These are phyloP conservation scores for Syncephalis plumigaleata DNA, from an alignment of 371 early-diverging fungal genomes.

Conservation along the genomic window DNA sequence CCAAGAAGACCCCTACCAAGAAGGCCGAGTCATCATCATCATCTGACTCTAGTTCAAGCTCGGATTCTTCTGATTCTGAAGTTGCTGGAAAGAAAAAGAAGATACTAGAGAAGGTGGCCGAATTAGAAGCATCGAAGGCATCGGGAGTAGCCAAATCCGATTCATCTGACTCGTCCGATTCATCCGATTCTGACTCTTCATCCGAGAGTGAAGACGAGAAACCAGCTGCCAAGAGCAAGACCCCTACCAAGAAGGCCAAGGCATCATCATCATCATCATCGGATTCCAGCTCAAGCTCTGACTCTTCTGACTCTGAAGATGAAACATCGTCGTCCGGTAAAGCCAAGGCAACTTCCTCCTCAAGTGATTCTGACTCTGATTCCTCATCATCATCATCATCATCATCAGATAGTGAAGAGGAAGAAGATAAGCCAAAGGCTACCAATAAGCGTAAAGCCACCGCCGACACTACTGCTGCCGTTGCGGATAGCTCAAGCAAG, in stretches of 20 bases:
- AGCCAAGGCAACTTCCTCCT: slow-evolving; percentile 9
- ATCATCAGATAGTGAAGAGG: slow-evolving; percentile 18
- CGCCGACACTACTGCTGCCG: slow-evolving; percentile 13
- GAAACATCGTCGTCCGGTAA: slow-evolving; percentile 8
- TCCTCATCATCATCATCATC: no score
- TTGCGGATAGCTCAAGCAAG: slow-evolving; percentile 19
- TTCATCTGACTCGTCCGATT: not conserved
- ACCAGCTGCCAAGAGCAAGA: not conserved
- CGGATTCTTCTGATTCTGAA: slow-evolving; percentile 4
- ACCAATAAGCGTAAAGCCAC: slow-evolving; percentile 22
- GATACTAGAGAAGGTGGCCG: no score
- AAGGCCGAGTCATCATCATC: slow-evolving; percentile 9
- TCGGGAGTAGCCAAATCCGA: slow-evolving; percentile 3
- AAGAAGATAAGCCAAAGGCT: slow-evolving; percentile 7
- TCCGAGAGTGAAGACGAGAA: slow-evolving; percentile 6
- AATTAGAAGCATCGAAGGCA: no score
- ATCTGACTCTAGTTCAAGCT: slow-evolving; percentile 4
- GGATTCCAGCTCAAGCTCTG: slow-evolving; percentile 1
- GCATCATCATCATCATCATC: no score
- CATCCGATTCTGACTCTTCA: slow-evolving; percentile 2
- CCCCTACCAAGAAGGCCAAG: slow-evolving; percentile 1
- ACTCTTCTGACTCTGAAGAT: slow-evolving; percentile 9
- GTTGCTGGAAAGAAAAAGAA: not conserved
- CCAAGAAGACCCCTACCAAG: slow-evolving; percentile 2
- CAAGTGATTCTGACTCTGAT: no score